phyloP scores from a whole-genome alignment of 2,329 filamentous ascomycete genomes.

The Colletotrichum sp. region DNA sequence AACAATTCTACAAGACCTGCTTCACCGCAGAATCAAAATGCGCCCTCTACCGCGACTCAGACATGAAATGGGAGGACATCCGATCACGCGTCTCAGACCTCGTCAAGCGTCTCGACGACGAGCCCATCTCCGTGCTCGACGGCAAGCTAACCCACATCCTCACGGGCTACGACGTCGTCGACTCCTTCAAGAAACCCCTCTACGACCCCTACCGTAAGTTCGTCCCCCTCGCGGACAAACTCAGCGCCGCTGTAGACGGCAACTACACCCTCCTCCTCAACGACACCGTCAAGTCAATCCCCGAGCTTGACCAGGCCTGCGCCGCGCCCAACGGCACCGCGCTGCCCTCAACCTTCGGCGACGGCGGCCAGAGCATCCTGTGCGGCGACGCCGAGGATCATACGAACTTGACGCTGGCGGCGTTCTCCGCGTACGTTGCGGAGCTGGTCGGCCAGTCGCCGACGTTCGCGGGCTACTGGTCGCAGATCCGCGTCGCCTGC shows the following conservation, averaged over 20 bases:
- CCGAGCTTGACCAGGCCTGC: slow-evolving; percentile 2
- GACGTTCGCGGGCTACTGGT: slow-evolving; percentile 37
- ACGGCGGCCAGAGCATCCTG: slow-evolving; percentile 30
- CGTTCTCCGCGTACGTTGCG: slow-evolving; percentile 34
- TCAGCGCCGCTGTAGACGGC: slow-evolving; percentile 30
- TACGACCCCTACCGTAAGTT: slow-evolving; percentile 33
- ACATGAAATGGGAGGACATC: slow-evolving; percentile 33
- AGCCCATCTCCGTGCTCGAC: slow-evolving; percentile 28
- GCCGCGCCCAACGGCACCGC: not conserved
- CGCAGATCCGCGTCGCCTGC: slow-evolving; percentile 43
- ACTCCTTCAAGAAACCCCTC: slow-evolving; percentile 29
- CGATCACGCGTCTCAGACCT: slow-evolving; percentile 35
- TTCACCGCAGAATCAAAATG: slow-evolving; percentile 34
- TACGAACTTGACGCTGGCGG: slow-evolving; percentile 22
- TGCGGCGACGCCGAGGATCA: slow-evolving; percentile 40
- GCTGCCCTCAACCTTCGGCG: not conserved
- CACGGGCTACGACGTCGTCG: slow-evolving; percentile 34
- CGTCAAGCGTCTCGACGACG: slow-evolving; percentile 30
- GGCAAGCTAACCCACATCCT: slow-evolving; percentile 29
- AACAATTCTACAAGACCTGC: slow-evolving; percentile 40
- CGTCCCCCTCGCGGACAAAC: slow-evolving; percentile 6
- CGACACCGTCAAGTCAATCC: not conserved
- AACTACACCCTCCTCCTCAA: slow-evolving; percentile 27
- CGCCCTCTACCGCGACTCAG: slow-evolving; percentile 28
- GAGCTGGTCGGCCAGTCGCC: slow-evolving; percentile 30